These are phyloP conservation scores for Aspergillus phoenicis DNA, from an alignment of 2,329 filamentous ascomycete species.

Conservation along the genomic window DNA sequence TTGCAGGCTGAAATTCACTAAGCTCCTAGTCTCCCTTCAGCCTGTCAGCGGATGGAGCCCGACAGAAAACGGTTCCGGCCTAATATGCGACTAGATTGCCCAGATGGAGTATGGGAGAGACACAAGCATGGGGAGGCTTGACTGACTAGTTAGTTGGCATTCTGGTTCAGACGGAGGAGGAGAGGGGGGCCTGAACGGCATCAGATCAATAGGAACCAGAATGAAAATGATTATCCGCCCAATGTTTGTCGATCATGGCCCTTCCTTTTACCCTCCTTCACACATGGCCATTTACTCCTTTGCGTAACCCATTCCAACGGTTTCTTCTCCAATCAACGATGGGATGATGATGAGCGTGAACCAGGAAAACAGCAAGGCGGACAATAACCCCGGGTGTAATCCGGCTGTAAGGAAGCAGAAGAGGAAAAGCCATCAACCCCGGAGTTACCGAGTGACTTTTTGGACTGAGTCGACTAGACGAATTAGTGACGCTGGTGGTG, in stretches of 20 bases:
- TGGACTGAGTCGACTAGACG: no score
- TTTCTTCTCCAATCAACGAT: neutral
- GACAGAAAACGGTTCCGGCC: slow-evolving; percentile 27
- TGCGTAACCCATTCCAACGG: neutral
- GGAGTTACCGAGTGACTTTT: neutral
- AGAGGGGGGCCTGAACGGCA: neutral
- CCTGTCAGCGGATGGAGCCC: slow-evolving; percentile 22
- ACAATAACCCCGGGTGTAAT: neutral
- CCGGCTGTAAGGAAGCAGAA: slow-evolving; percentile 8
- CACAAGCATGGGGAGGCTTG: neutral
- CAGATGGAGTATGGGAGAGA: neutral
- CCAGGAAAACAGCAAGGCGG: neutral
- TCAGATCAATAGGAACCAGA: neutral
- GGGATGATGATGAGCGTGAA: neutral
- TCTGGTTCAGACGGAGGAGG: slow-evolving; percentile 1
- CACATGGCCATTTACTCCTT: neutral
- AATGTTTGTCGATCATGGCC: neutral
- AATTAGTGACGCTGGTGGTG: no score
- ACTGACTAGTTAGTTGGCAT: neutral
- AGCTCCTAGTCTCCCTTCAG: slow-evolving; percentile 11
- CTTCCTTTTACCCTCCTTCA: neutral
- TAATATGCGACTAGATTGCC: slow-evolving; percentile 12
- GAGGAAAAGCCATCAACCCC: neutral
- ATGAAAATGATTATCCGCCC: neutral
- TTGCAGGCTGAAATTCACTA: slow-evolving; percentile 5